phyloP scores from a whole-genome alignment of 2,329 filamentous ascomycete genomes.

The Incumbomyces lentus region DNA sequence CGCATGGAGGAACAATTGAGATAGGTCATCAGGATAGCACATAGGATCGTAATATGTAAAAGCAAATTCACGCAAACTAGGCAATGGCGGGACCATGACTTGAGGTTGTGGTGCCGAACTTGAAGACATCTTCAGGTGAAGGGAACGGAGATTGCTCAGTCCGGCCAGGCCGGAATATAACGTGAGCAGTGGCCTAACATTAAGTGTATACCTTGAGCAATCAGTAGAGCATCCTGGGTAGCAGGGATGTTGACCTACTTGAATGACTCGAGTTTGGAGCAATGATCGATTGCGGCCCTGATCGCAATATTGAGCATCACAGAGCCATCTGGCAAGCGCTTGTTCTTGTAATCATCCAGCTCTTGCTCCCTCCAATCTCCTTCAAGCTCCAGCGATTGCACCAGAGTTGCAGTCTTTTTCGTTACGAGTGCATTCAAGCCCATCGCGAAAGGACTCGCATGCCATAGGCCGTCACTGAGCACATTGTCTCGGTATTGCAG shows the following conservation, averaged over 20 bases:
- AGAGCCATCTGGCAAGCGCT: conserved; percentile 51
- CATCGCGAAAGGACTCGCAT: conserved; percentile 53
- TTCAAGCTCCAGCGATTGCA: conserved; percentile 41
- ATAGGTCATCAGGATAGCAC: conserved; percentile 55
- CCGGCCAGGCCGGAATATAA: conserved; percentile 47
- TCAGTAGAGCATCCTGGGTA: not conserved
- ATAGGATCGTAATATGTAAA: conserved; percentile 53
- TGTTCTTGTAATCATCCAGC: conserved; percentile 48
- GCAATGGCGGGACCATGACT: conserved; percentile 45
- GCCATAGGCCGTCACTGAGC: conserved; percentile 47
- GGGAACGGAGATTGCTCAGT: conserved; percentile 39
- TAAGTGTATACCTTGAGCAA: conserved; percentile 45
- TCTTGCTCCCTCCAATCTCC: conserved; percentile 51
- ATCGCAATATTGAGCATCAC: conserved; percentile 54
- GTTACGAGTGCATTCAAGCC: conserved; percentile 53
- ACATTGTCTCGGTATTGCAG: conserved; percentile 15
- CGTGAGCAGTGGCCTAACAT: conserved; percentile 49
- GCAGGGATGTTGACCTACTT: conserved; percentile 29
- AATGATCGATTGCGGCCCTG: conserved; percentile 49
- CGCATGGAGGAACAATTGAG: conserved; percentile 43
- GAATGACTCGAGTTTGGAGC: conserved; percentile 45
- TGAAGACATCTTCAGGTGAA: conserved; percentile 47
- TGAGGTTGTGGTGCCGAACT: conserved; percentile 48
- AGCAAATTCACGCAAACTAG: conserved; percentile 43
- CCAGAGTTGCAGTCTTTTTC: conserved; percentile 42